phyloP scores from a whole-genome alignment of 140 eudicot genomes.

The Oenanthe javanica region DNA sequence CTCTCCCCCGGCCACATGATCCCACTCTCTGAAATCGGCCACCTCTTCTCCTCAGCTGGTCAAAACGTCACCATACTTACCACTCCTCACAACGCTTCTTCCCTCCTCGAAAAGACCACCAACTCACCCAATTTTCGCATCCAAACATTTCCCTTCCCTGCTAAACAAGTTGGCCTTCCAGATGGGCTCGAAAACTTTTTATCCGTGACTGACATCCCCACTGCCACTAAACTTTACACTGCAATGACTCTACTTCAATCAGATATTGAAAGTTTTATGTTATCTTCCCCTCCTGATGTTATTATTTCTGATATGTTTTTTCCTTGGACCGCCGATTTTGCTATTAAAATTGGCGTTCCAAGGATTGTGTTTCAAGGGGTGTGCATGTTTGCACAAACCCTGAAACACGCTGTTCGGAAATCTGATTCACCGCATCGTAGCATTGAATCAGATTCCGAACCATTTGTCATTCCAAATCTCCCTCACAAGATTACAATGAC shows the following conservation, averaged over 20 bases:
- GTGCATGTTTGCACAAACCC: not conserved
- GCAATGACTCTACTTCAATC: not conserved
- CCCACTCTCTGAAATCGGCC: slow-evolving; percentile 1
- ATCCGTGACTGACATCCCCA: not conserved
- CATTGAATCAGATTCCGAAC: too few relatives aligned
- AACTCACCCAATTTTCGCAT: not conserved
- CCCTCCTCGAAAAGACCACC: not conserved
- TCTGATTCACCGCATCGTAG: not conserved
- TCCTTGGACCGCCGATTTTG: slow-evolving; percentile 2
- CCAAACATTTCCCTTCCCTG: not conserved
- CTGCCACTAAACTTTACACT: not conserved
- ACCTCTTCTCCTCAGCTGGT: not conserved
- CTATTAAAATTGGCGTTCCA: not conserved
- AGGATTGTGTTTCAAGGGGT: not conserved
- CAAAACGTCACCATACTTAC: slow-evolving; percentile 1
- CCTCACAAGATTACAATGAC: slow-evolving; percentile 6
- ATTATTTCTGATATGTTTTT: not conserved
- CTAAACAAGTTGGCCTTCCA: slow-evolving; percentile 6
- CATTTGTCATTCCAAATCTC: not conserved
- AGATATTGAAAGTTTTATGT: not conserved
- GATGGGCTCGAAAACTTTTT: slow-evolving; percentile 5
- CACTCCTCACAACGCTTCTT: slow-evolving; percentile 6
- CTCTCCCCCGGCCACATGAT: slow-evolving; percentile 1
- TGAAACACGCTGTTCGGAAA: not conserved
- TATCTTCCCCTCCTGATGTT: not conserved